Evolutionary conservation across 148 eudicot species (phyloP).

Genomic region (Salicornia ramosissima): DNA sequence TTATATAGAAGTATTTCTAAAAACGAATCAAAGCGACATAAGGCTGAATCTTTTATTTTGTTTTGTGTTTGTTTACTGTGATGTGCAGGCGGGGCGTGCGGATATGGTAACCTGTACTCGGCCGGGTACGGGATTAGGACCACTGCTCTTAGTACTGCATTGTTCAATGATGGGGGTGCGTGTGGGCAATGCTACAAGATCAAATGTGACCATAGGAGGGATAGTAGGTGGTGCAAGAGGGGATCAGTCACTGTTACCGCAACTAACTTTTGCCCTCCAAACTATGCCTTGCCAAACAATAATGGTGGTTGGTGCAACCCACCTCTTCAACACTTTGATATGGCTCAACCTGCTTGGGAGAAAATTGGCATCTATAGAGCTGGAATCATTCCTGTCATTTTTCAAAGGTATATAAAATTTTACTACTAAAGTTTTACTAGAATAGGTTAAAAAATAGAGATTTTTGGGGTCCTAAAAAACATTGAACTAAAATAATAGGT

Average conservation of each 20-base stretch:
- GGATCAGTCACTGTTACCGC: constrained; percentile 80
- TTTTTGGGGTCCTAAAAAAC: too few species aligned
- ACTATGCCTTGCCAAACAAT: constrained; percentile 53
- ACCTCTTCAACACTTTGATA: constrained; percentile 87
- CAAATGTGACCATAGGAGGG: constrained; percentile 48
- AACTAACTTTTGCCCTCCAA: constrained; percentile 93
- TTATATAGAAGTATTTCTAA: too few species aligned
- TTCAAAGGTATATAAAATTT: too few species aligned
- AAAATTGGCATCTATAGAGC: constrained; percentile 79
- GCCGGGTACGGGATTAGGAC: constrained; percentile 68
- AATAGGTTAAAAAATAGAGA: too few species aligned
- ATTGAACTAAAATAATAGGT: too few species aligned
- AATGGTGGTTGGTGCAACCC: constrained; percentile 97
- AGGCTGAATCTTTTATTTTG: neutral
- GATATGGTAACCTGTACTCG: constrained; percentile 73
- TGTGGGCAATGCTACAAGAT: constrained; percentile 91
- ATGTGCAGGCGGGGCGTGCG: constrained; percentile 82
- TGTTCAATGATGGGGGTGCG: constrained; percentile 71
- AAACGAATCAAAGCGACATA: constrained; percentile 16
- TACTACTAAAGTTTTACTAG: too few species aligned
- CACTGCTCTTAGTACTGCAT: constrained; percentile 81
- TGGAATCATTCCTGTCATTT: constrained; percentile 78
- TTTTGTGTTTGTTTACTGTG: constrained; percentile 31
- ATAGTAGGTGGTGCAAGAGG: constrained; percentile 56
- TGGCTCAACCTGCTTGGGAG: constrained; percentile 99